phyloP scores from a whole-genome alignment of 495 filamentous ascomycete species.

The Tuber umbilicatum region DNA sequence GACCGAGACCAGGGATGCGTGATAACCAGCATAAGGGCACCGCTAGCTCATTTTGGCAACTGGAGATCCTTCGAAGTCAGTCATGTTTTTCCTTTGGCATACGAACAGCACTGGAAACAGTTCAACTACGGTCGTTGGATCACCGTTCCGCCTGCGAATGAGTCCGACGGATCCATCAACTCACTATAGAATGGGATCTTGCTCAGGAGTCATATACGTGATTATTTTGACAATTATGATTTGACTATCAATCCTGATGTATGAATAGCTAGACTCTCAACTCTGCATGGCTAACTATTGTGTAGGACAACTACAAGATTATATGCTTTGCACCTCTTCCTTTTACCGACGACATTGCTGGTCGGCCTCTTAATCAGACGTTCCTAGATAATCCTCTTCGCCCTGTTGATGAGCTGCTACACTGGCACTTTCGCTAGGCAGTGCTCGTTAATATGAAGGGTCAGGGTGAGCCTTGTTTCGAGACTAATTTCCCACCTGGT shows the following conservation, averaged over 20 bases:
- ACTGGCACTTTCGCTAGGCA: constrained; percentile 40
- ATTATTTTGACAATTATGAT: constrained; percentile 39
- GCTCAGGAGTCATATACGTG: constrained; percentile 37
- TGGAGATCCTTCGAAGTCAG: constrained; percentile 40
- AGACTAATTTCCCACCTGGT: constrained; percentile 38
- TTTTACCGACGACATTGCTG: constrained; percentile 35
- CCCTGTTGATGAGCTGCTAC: constrained; percentile 35
- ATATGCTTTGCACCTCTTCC: constrained; percentile 39
- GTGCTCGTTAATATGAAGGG: constrained; percentile 41
- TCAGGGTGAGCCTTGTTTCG: constrained; percentile 44
- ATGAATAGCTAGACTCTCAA: constrained; percentile 28
- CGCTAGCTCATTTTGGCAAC: constrained; percentile 7
- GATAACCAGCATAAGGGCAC: too few species aligned
- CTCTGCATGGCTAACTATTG: constrained; percentile 22
- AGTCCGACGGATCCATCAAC: constrained; percentile 35
- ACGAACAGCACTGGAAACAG: constrained; percentile 39
- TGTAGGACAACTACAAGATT: constrained; percentile 44
- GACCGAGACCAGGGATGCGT: too few species aligned
- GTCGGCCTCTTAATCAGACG: constrained; percentile 41
- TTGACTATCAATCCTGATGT: constrained; percentile 40
- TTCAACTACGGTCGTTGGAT: constrained; percentile 42
- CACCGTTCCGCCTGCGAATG: constrained; percentile 28
- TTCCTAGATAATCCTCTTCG: constrained; percentile 42
- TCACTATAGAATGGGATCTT: constrained; percentile 45
- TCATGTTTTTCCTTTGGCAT: constrained; percentile 45